Conservation (phyloP, 164 flowering plant species). For the Buxus sempervirens region DNA sequence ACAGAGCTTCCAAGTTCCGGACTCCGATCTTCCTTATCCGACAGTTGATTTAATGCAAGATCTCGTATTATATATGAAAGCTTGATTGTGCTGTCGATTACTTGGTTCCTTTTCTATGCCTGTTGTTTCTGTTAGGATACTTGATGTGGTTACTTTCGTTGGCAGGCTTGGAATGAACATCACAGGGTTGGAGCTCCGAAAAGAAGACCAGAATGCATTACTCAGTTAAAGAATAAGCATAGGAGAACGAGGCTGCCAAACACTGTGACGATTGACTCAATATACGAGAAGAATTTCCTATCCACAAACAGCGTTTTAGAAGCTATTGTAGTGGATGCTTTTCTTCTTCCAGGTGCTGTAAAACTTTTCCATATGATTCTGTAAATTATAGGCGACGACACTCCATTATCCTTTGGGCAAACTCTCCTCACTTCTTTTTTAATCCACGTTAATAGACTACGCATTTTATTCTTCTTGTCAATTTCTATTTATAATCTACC, state of each 20-base stretch:
- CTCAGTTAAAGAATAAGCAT: slow-evolving; percentile 50
- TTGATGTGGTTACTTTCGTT: not conserved
- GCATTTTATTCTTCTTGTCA: not conserved
- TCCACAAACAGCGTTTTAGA: slow-evolving; percentile 71
- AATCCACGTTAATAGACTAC: no score
- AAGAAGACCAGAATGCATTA: slow-evolving; percentile 49
- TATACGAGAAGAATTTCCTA: slow-evolving; percentile 78
- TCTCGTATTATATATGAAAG: no score
- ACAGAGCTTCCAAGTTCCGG: not conserved
- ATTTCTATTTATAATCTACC: not conserved
- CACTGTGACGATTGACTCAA: slow-evolving; percentile 73
- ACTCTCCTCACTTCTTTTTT: no score
- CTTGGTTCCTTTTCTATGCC: no score
- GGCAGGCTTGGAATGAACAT: slow-evolving; percentile 84
- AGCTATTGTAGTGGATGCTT: slow-evolving; percentile 64
- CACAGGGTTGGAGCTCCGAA: slow-evolving; percentile 43
- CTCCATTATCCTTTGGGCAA: not conserved
- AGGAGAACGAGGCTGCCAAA: slow-evolving; percentile 61
- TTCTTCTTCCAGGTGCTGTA: slow-evolving; percentile 70
- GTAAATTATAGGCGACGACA: not conserved
- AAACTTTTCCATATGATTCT: not conserved
- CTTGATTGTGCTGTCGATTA: no score
- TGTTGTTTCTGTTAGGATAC: no score
- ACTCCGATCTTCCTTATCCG: not conserved
- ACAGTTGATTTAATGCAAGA: no score